A percentile compares a stretch with the other conserved stretches of the same genome.
phyloP scores from a whole-genome alignment of 257 asterid genomes.

The Nicotiana otophora region DNA sequence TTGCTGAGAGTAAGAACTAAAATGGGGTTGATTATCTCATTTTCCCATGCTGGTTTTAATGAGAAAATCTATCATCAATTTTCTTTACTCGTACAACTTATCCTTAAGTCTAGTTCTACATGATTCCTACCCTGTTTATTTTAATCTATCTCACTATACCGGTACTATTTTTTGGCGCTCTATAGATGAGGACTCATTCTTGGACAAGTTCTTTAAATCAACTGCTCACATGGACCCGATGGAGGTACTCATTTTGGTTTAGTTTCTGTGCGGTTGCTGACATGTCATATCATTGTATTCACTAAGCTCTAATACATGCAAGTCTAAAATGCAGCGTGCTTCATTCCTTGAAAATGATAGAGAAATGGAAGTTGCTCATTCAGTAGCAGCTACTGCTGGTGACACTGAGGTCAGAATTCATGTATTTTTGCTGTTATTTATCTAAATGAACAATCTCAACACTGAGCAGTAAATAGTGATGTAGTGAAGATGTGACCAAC shows the following conservation, averaged over 20 bases:
- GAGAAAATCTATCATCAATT: not conserved
- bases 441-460: not conserved
- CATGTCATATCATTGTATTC: not conserved
- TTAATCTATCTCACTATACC: not conserved
- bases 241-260: conserved; percentile 43
- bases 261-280: conserved; percentile 2
- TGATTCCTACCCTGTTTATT: not conserved
- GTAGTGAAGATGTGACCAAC: not conserved
- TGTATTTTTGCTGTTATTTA: not conserved
- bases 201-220: conserved; percentile 74
- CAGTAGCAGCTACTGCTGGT: conserved; percentile 90
- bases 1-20: not conserved
- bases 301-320: not conserved
- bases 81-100: not conserved
- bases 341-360: conserved; percentile 71
- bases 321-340: conserved; percentile 60
- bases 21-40: not conserved
- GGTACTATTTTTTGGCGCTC: not conserved
- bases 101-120: not conserved
- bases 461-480: not conserved
- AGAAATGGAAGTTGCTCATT: conserved; percentile 95
- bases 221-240: conserved; percentile 68
- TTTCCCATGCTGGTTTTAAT: not conserved
- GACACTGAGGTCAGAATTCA: conserved; percentile 72
- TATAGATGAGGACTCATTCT: conserved; percentile 73